These are phyloP conservation scores for Sarcocystis neurona DNA, from an alignment of 169 alveolate species.

Conservation along the genomic window DNA sequence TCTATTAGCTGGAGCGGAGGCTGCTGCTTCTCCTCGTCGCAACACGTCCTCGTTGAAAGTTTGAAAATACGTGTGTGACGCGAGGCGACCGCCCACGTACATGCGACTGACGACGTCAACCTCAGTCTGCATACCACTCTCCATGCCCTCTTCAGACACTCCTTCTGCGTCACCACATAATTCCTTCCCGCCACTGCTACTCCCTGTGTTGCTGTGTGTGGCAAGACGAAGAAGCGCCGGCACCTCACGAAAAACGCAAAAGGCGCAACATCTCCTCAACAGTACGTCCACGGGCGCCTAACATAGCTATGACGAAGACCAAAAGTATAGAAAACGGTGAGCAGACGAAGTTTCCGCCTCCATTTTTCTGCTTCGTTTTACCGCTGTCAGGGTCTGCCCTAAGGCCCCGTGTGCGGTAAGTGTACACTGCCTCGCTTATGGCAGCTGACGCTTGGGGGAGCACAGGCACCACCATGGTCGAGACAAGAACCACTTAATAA, in stretches of 20 bases:
- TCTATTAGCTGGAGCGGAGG: too few relatives aligned
- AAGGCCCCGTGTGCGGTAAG: too few relatives aligned
- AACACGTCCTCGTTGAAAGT: neutral
- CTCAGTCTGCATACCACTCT: too few relatives aligned
- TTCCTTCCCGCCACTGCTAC: too few relatives aligned
- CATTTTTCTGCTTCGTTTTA: too few relatives aligned
- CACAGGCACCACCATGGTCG: too few relatives aligned
- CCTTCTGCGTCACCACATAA: slow-evolving; percentile 14
- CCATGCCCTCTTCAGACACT: neutral
- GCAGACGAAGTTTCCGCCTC: slow-evolving; percentile 51
- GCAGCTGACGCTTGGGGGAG: too few relatives aligned
- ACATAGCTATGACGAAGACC: slow-evolving; percentile 47
- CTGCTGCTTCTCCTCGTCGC: neutral
- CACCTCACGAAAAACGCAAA: neutral
- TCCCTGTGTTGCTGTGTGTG: too few relatives aligned
- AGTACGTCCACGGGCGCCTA: slow-evolving; percentile 56
- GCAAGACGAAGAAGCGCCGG: slow-evolving; percentile 32
- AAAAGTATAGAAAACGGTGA: slow-evolving; percentile 52
- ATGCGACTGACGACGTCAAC: slow-evolving; percentile 44
- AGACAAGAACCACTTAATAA: too few relatives aligned
- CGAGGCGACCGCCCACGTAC: slow-evolving; percentile 25
- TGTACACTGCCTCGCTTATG: too few relatives aligned
- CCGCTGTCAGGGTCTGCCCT: too few relatives aligned
- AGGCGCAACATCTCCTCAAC: slow-evolving; percentile 23
- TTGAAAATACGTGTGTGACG: neutral